These are phyloP conservation scores for Xylariales sp. DNA, from an alignment of 2,329 filamentous ascomycete species.

Conservation along the genomic window DNA sequence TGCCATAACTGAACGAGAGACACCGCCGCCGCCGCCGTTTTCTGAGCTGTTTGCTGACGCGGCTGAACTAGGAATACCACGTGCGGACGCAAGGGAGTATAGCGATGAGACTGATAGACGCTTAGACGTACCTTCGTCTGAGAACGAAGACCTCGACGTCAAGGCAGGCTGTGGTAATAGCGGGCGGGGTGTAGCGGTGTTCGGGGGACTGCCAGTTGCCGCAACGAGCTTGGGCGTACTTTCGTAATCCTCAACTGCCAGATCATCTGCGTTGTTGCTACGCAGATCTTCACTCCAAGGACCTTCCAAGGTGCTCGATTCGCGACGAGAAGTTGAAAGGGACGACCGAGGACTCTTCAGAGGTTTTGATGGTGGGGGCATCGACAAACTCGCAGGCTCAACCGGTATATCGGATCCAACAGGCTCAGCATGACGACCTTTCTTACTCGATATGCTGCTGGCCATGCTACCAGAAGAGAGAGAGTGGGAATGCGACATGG, in stretches of 20 bases:
- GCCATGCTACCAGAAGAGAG: slow-evolving; percentile 31
- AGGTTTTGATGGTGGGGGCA: slow-evolving; percentile 50
- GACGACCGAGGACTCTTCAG: slow-evolving; percentile 38
- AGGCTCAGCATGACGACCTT: slow-evolving; percentile 55
- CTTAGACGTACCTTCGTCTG: slow-evolving; percentile 49
- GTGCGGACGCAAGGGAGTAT: slow-evolving; percentile 62
- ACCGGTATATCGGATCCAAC: slow-evolving; percentile 49
- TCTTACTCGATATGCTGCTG: slow-evolving; percentile 37
- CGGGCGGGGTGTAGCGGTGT: slow-evolving; percentile 22
- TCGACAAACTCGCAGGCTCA: slow-evolving; percentile 58
- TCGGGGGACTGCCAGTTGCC: slow-evolving; percentile 20
- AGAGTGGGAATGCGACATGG: slow-evolving; percentile 30
- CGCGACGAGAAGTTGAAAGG: slow-evolving; percentile 36
- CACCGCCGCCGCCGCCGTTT: slow-evolving; percentile 46
- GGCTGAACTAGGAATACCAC: slow-evolving; percentile 46
- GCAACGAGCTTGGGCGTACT: slow-evolving; percentile 43
- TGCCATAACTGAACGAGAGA: slow-evolving; percentile 41
- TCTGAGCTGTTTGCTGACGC: slow-evolving; percentile 52
- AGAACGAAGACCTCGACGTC: slow-evolving; percentile 41
- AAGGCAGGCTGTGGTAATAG: slow-evolving; percentile 45
- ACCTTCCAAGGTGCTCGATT: slow-evolving; percentile 37
- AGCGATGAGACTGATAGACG: slow-evolving; percentile 70
- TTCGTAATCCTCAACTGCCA: slow-evolving; percentile 42
- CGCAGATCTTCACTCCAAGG: slow-evolving; percentile 32
- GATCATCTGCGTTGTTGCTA: slow-evolving; percentile 28